phyloP scores from a whole-genome alignment of 177 flowering plant genomes.

The Vitis hybrid region DNA sequence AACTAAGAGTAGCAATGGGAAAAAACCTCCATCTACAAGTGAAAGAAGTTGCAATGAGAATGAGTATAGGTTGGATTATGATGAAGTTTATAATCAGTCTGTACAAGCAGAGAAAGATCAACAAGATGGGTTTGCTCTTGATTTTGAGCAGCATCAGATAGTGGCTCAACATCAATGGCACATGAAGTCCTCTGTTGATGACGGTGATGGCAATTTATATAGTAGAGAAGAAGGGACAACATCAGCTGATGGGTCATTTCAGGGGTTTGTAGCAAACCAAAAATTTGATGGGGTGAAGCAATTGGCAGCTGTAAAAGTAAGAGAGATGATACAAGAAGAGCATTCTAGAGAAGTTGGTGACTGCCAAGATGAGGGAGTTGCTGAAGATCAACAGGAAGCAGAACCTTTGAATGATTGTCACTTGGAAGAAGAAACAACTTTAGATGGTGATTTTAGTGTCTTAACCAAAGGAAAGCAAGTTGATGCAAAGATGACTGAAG shows the following conservation, averaged over 20 bases:
- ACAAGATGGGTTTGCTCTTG: not conserved
- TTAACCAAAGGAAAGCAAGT: not conserved
- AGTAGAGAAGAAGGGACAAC: slow-evolving; percentile 3
- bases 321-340: slow-evolving; percentile 1
- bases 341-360: not conserved
- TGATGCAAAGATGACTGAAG: not conserved
- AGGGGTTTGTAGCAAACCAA: not conserved
- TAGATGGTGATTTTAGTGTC: not conserved
- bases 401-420: slow-evolving; percentile 3
- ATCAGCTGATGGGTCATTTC: not conserved
- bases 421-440: not conserved
- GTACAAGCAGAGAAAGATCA: slow-evolving; percentile 5
- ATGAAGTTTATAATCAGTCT: not conserved
- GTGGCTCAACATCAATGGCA: not conserved
- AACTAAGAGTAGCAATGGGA: slow-evolving; percentile 2
- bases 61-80: slow-evolving; percentile 5
- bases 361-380: not conserved
- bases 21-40: not conserved
- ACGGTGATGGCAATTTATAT: not conserved
- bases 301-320: not conserved
- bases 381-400: slow-evolving; percentile 5
- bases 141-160: not conserved
- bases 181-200: not conserved
- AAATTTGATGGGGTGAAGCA: not conserved
- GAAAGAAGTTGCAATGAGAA: not conserved